Conservation (phyloP, 2,329 filamentous ascomycete species). For the Clonostachys byssicola region DNA sequence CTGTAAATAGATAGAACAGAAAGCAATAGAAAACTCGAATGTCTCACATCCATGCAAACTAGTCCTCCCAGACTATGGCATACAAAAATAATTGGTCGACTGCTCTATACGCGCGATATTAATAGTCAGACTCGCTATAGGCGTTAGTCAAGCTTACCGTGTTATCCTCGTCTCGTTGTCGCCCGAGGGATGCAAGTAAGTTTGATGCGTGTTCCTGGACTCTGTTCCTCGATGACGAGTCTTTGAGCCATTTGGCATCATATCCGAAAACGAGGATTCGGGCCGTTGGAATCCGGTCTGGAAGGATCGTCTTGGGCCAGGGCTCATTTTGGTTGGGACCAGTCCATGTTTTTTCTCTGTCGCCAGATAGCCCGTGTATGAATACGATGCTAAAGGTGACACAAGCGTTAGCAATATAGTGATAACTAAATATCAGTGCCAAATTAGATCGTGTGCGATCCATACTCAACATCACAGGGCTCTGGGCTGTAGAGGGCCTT, state of each 20-base stretch:
- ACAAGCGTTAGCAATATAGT: too few species aligned
- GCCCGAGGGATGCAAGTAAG: neutral
- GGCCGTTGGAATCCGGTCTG: conserved; percentile 16
- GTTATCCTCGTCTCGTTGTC: too few species aligned
- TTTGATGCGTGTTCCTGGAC: neutral
- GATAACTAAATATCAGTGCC: too few species aligned
- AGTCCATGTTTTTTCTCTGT: conserved; percentile 31
- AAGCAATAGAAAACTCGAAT: neutral
- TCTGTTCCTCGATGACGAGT: neutral
- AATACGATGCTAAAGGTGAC: conserved; percentile 11
- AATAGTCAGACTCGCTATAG: too few species aligned
- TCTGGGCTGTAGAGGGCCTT: too few species aligned
- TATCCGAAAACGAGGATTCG: conserved; percentile 34
- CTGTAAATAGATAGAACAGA: too few species aligned
- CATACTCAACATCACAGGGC: too few species aligned
- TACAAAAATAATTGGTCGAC: neutral
- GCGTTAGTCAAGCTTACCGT: too few species aligned
- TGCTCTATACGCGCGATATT: conserved; percentile 1
- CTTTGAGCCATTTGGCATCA: conserved; percentile 11
- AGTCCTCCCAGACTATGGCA: neutral
- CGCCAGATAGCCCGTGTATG: conserved; percentile 32
- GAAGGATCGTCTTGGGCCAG: conserved; percentile 26
- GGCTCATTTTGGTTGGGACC: conserved; percentile 13
- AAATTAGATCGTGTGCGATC: too few species aligned
- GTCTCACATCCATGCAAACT: neutral